Conservation (phyloP, 2,329 filamentous ascomycete species). For the Fusarium albidum region DNA sequence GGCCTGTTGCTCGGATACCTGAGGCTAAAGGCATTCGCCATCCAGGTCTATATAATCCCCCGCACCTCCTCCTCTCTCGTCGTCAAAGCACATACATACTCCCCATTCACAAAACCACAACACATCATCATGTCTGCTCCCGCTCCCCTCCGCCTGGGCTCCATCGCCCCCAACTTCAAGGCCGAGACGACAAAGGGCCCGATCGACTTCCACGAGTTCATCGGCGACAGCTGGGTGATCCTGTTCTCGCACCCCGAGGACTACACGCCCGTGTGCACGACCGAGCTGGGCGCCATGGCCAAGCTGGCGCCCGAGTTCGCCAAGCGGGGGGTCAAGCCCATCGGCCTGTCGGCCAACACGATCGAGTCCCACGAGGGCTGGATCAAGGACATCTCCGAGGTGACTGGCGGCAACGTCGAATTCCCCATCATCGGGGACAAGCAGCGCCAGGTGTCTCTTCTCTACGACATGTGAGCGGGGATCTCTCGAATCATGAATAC, state of each 20-base stretch:
- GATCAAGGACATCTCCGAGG: conserved; percentile 89
- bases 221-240: conserved; percentile 81
- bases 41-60: conserved; percentile 30
- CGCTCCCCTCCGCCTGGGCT: conserved; percentile 67
- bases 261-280: conserved; percentile 96
- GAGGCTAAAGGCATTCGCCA: not conserved
- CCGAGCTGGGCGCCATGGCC: conserved; percentile 91
- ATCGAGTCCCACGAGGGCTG: conserved; percentile 84
- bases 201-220: conserved; percentile 85
- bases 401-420: conserved; percentile 72
- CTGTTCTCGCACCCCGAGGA: conserved; percentile 89
- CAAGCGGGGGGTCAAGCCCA: conserved; percentile 88
- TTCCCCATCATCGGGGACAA: conserved; percentile 88
- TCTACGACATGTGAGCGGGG: conserved; percentile 84
- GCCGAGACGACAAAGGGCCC: conserved; percentile 80
- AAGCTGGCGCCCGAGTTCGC: conserved; percentile 89
- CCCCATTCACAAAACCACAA: not conserved
- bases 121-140: conserved; percentile 41
- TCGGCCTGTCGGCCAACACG: conserved; percentile 88
- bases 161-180: conserved; percentile 80
- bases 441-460: conserved; percentile 76
- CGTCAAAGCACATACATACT: not conserved
- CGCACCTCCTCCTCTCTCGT: not conserved
- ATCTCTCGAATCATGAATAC: not conserved
- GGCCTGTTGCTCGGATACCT: conserved; percentile 1